A percentile compares a stretch with the other conserved stretches of the same genome.
phyloP scores from a whole-genome alignment of 2,329 filamentous ascomycete species.

The Alternaria infectoria region DNA sequence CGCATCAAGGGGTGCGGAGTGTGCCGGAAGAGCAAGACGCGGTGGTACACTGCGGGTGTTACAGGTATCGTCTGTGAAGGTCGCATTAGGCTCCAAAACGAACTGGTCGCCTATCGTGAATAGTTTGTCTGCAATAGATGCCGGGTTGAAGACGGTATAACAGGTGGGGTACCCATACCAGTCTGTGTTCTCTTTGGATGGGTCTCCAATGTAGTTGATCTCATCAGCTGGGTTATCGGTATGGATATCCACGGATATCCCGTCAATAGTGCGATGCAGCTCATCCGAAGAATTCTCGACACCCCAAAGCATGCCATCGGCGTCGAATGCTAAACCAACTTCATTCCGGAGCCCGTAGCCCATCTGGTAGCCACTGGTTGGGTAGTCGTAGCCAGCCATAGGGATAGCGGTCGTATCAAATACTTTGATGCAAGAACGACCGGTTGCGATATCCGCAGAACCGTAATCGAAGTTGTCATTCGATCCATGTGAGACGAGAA shows the following conservation, averaged over 20 bases:
- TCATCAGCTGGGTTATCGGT: slow-evolving; percentile 74
- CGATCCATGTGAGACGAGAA: slow-evolving; percentile 72
- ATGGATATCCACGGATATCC: slow-evolving; percentile 63
- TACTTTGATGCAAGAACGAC: slow-evolving; percentile 68
- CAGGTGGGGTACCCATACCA: slow-evolving; percentile 76
- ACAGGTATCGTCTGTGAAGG: slow-evolving; percentile 37
- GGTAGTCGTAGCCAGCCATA: slow-evolving; percentile 46
- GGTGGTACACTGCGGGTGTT: slow-evolving; percentile 20
- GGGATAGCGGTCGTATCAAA: slow-evolving; percentile 55
- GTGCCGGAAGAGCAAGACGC: slow-evolving; percentile 28
- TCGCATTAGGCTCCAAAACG: slow-evolving; percentile 37
- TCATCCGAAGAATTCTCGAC: slow-evolving; percentile 74
- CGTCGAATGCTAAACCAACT: slow-evolving; percentile 63
- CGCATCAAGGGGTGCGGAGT: slow-evolving; percentile 38
- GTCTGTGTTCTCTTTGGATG: slow-evolving; percentile 47
- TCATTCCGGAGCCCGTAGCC: slow-evolving; percentile 75
- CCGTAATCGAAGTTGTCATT: slow-evolving; percentile 65
- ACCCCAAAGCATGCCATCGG: slow-evolving; percentile 43
- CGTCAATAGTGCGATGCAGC: slow-evolving; percentile 59
- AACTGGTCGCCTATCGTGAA: slow-evolving; percentile 38
- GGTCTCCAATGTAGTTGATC: slow-evolving; percentile 70
- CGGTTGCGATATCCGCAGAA: slow-evolving; percentile 59
- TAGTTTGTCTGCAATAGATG: slow-evolving; percentile 26
- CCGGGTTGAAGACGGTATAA: slow-evolving; percentile 64
- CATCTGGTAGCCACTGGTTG: slow-evolving; percentile 57